These are phyloP conservation scores for Rhynchosporium agropyri DNA, from an alignment of 2,329 filamentous ascomycete genomes.

Conservation along the genomic window DNA sequence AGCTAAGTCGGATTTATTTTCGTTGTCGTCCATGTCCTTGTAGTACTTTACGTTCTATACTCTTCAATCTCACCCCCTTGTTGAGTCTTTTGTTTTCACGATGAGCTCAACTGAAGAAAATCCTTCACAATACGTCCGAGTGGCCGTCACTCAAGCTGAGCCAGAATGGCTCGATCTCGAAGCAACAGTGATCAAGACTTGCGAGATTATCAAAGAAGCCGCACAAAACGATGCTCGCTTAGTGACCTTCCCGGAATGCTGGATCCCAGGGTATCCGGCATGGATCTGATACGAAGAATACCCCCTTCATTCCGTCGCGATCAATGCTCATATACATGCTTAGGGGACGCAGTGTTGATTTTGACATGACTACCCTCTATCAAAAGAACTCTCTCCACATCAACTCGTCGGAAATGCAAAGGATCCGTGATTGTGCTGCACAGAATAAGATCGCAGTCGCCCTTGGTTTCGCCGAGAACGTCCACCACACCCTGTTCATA, in stretches of 20 bases:
- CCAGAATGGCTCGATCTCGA: slow-evolving; percentile 62
- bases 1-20: too few relatives aligned
- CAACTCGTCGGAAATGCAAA: slow-evolving; percentile 49
- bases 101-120: background rate
- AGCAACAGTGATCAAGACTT: slow-evolving; percentile 57
- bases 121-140: slow-evolving; percentile 26
- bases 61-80: too few relatives aligned
- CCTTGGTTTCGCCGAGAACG: slow-evolving; percentile 53
- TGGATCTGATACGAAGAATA: slow-evolving; percentile 43
- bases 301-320: background rate
- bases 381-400: slow-evolving; percentile 48
- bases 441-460: slow-evolving; percentile 50
- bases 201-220: slow-evolving; percentile 57
- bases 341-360: slow-evolving; percentile 30
- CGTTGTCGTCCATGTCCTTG: too few relatives aligned
- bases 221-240: slow-evolving; percentile 55
- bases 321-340: background rate
- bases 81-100: too few relatives aligned
- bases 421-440: slow-evolving; percentile 47
- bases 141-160: slow-evolving; percentile 59
- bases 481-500: slow-evolving; percentile 50
- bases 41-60: too few relatives aligned
- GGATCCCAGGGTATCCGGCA: slow-evolving; percentile 56
- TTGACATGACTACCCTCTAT: slow-evolving; percentile 35
- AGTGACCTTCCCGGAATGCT: slow-evolving; percentile 57